Evolutionary conservation across 83 land plant genomes (phyloP), one percentile per base, ranked within the genome.

Genomic region (Diphasiastrum complanatum): DNA sequence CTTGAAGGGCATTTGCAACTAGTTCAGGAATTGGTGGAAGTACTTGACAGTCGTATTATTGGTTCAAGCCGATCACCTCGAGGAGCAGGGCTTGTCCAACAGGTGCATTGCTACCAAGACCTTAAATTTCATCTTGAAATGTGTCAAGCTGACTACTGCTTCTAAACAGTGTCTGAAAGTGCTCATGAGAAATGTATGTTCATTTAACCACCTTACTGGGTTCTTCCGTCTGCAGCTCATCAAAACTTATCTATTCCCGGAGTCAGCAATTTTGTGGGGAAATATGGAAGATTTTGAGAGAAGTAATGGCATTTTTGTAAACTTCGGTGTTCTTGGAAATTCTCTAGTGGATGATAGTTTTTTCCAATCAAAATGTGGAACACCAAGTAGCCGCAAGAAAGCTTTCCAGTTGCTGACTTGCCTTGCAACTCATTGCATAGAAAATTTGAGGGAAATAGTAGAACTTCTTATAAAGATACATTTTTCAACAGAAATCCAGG

Each of bases 1-100:
- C 60, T 71, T 49, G 74, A 71, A 58, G 74, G 74, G 22, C 74
- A 71, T 43, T 56, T 71, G 30, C 34, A 35, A 19, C n/a, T 65
- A 26, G 43, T 35, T 8, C 40, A 41, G 40, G 74, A 64, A 10
- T 61, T 71, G 22, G 69, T 71, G 33, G 69, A 71, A 11, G 60
- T 64, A 32, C 58, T 71, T 28, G 70, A 71, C 33, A 19, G 30
- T 12, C 69, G 70, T 4, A 18, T 64, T 16, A 71, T 71, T 47
- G 74, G 74, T 26, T 41, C 62, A 6, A 31, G 51, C 8, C 52
- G 32, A 32, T 27, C 19, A 45, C 51, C 54, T 27, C 35, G 65
- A 8, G 74, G 74, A 23, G 29, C 47, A 24, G 61, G 74, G 12
- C 47, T 71, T 30, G 56, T 71, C 3, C 48, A 64, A 11, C 56